phyloP scores from a whole-genome alignment of 495 filamentous ascomycete species.

The Aspergillus carlsbadensis region DNA sequence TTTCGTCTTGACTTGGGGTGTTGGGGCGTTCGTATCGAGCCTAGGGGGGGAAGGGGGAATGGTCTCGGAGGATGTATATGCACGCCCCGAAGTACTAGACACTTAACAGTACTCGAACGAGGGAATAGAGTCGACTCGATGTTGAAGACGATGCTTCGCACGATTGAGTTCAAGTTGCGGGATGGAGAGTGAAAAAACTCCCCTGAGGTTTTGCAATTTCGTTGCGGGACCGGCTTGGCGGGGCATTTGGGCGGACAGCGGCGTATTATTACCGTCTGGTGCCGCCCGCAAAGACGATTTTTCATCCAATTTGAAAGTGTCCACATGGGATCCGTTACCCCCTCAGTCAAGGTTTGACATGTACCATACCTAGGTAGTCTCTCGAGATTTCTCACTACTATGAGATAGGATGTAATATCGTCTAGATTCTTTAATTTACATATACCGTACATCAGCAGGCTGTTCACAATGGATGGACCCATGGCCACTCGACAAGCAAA shows the following conservation, averaged over 20 bases:
- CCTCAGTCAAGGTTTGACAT: too few species aligned
- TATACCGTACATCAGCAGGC: slow-evolving; percentile 13
- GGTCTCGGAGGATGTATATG: neutral
- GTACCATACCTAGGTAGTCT: too few species aligned
- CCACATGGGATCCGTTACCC: too few species aligned
- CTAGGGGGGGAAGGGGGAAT: neutral
- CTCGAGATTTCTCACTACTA: too few species aligned
- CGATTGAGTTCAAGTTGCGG: neutral
- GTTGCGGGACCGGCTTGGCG: slow-evolving; percentile 2
- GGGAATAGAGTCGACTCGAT: neutral
- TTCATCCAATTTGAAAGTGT: neutral
- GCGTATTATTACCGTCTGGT: slow-evolving; percentile 1
- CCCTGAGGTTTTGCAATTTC: slow-evolving; percentile 23
- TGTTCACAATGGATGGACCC: slow-evolving; percentile 18
- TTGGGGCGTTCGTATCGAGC: neutral
- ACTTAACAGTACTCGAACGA: neutral
- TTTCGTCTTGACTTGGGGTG: too few species aligned
- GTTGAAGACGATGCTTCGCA: neutral
- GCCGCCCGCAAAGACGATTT: neutral
- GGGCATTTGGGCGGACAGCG: neutral
- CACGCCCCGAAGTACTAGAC: neutral
- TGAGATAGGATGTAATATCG: neutral
- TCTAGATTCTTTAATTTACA: slow-evolving; percentile 20
- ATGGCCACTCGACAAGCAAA: slow-evolving; percentile 20
- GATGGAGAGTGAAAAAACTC: slow-evolving; percentile 10